These are phyloP conservation scores for Exsudoporus frostii DNA, from an alignment of 768 basidiomycete species.

Conservation along the genomic window DNA sequence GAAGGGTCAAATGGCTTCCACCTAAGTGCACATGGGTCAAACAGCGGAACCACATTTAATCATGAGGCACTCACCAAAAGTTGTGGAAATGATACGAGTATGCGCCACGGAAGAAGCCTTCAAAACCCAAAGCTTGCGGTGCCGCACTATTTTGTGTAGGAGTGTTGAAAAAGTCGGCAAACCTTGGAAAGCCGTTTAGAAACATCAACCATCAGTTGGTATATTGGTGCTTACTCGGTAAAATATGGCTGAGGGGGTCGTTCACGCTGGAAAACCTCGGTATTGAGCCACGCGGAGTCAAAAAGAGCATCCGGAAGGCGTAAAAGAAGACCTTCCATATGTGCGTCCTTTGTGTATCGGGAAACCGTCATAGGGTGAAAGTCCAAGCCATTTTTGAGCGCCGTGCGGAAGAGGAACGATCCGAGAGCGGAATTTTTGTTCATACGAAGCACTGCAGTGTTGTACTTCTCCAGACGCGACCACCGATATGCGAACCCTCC, in stretches of 20 bases:
- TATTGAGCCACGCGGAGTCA: constrained; percentile 95
- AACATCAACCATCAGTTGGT: not conserved
- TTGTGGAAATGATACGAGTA: constrained; percentile 98
- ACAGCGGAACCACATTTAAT: not conserved
- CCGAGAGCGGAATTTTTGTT: constrained; percentile 92
- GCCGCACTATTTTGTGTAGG: constrained; percentile 70
- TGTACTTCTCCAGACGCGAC: constrained; percentile 90
- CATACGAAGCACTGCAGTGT: constrained; percentile 93
- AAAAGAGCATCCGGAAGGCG: constrained; percentile 94
- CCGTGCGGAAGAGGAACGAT: constrained; percentile 90
- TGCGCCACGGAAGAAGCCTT: constrained; percentile 94
- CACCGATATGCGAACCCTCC: constrained; percentile 97
- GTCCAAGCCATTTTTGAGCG: constrained; percentile 89
- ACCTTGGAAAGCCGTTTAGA: constrained; percentile 43
- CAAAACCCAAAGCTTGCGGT: constrained; percentile 85
- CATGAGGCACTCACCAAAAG: constrained; percentile 60
- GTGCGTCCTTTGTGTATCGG: constrained; percentile 85
- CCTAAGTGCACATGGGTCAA: constrained; percentile 43
- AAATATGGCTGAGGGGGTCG: constrained; percentile 95
- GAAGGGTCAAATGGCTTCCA: constrained; percentile 93
- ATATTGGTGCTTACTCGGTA: constrained; percentile 54
- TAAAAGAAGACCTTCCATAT: constrained; percentile 77
- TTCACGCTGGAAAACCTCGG: constrained; percentile 87
- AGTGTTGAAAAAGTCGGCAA: constrained; percentile 86
- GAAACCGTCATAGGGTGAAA: constrained; percentile 98